phyloP scores from a whole-genome alignment of 352 stramenopile species.

The Pythium dissotocum region DNA sequence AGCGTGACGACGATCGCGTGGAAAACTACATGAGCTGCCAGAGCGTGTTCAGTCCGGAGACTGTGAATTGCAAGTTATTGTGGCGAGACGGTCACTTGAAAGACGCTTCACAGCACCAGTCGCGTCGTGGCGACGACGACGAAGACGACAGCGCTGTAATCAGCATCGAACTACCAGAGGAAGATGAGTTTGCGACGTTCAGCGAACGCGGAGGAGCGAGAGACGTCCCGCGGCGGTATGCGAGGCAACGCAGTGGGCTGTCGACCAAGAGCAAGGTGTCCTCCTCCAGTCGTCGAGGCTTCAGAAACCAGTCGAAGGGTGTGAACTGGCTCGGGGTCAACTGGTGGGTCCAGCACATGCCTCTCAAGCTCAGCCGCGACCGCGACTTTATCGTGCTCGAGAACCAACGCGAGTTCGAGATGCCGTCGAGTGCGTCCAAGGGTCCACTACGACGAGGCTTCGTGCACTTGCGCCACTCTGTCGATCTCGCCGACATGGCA shows the following conservation, averaged over 20 bases:
- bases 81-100: conserved; percentile 11
- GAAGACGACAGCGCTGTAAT: conserved; percentile 9
- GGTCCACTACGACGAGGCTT: conserved; percentile 9
- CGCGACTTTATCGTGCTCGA: conserved; percentile 29
- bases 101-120: not conserved
- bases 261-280: not conserved
- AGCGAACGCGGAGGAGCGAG: not conserved
- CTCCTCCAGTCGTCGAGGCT: not conserved
- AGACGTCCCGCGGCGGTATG: not conserved
- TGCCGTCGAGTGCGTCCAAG: not conserved
- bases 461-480: conserved; percentile 25
- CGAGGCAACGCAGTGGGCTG: not conserved
- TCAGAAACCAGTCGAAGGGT: not conserved
- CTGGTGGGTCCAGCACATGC: conserved; percentile 34
- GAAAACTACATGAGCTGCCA: conserved; percentile 21
- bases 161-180: conserved; percentile 4
- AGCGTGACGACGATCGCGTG: conserved; percentile 13
- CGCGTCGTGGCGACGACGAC: conserved; percentile 2
- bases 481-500: conserved; percentile 22
- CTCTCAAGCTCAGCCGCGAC: conserved; percentile 27
- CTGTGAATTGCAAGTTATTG: conserved; percentile 24
- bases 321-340: conserved; percentile 28
- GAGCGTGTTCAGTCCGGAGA: conserved; percentile 23
- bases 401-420: conserved; percentile 24
- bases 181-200: conserved; percentile 7